Percentiles rank a stretch among this genome's conserved stretches.
Conservation (phyloP, 345 rosid genomes). For the Arabidopsis arenosa region DNA sequence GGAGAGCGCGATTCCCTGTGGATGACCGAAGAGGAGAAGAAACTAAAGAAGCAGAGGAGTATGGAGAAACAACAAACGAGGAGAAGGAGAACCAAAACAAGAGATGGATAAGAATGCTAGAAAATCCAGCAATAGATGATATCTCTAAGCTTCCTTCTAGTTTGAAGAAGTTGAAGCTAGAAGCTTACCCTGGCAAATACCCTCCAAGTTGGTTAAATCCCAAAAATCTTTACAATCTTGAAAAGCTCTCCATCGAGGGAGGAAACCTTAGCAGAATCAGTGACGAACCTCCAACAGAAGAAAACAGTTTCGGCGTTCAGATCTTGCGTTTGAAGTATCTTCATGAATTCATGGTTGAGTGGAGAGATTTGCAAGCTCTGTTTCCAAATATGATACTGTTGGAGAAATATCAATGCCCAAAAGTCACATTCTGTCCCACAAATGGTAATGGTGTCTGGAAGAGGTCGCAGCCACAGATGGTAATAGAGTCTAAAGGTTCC, state of each 20-base stretch:
- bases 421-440: conserved; percentile 50
- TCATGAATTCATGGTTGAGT: conserved; percentile 42
- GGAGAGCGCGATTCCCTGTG: conserved; percentile 43
- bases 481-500: too few relatives aligned
- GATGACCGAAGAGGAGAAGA: background rate
- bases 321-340: conserved; percentile 54
- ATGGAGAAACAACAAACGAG: background rate
- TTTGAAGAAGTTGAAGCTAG: conserved; percentile 50
- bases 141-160: conserved; percentile 32
- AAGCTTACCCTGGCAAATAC: conserved; percentile 30
- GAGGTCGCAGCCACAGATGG: background rate
- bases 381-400: conserved; percentile 45
- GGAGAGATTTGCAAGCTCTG: conserved; percentile 40
- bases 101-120: background rate
- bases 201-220: conserved; percentile 50
- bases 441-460: conserved; percentile 49
- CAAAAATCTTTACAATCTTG: conserved; percentile 17
- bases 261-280: conserved; percentile 44
- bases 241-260: conserved; percentile 50
- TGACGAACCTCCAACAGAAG: background rate
- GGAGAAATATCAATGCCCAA: conserved; percentile 51
- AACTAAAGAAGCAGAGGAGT: background rate
- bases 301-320: conserved; percentile 23
- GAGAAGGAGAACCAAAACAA: background rate
- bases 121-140: background rate